Evolutionary conservation across 2,329 filamentous ascomycete genomes (phyloP).

Genomic region (Colletotrichum orchidophilum): DNA sequence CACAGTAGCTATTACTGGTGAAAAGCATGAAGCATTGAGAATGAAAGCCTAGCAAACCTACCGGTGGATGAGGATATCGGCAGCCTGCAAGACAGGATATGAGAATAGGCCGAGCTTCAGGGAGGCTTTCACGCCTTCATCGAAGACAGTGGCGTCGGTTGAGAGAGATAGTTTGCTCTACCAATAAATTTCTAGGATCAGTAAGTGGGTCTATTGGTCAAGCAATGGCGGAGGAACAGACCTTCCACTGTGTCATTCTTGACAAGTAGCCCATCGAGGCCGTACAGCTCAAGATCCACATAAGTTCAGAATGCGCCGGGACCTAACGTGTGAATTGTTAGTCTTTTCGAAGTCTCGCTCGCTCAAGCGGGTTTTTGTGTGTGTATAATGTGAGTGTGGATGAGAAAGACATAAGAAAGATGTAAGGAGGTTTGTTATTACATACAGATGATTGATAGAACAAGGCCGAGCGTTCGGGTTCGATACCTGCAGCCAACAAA

Average conservation of each 20-base stretch:
- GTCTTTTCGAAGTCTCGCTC: not conserved
- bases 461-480: slow-evolving; percentile 78
- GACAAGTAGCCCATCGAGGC: slow-evolving; percentile 93
- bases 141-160: slow-evolving; percentile 65
- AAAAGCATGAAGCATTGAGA: not conserved
- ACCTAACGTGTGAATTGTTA: slow-evolving; percentile 57
- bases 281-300: slow-evolving; percentile 96
- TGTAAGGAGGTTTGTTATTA: not conserved
- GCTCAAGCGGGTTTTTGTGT: not conserved
- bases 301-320: slow-evolving; percentile 84
- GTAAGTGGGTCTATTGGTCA: not conserved
- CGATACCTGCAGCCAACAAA: slow-evolving; percentile 83
- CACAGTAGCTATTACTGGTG: too few species aligned
- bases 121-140: slow-evolving; percentile 64
- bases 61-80: slow-evolving; percentile 90
- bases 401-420: not conserved
- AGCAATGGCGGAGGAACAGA: slow-evolving; percentile 43
- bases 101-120: slow-evolving; percentile 93
- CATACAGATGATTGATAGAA: slow-evolving; percentile 81
- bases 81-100: slow-evolving; percentile 94
- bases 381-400: not conserved
- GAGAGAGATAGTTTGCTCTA: slow-evolving; percentile 79
- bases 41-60: slow-evolving; percentile 42
- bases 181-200: not conserved
- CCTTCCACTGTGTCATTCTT: slow-evolving; percentile 99